A percentile compares a stretch with the other conserved stretches of the same genome.
Conservation (phyloP, 306 rosid species). For the Styphnolobium japonicum region DNA sequence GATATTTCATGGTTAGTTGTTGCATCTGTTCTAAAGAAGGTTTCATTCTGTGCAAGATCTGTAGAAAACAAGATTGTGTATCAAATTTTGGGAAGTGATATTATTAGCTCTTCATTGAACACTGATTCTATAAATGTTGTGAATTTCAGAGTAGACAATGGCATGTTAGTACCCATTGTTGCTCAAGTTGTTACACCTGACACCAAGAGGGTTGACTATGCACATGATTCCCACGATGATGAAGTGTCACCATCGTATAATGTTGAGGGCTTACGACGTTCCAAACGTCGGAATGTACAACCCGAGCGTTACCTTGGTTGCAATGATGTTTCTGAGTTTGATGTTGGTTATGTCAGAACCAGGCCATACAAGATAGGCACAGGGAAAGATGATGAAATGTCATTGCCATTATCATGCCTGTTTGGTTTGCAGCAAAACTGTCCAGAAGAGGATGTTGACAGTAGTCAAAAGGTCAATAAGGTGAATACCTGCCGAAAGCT, state of each 20-base stretch:
- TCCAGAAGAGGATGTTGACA: slow-evolving; percentile 11
- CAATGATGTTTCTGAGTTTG: slow-evolving; percentile 43
- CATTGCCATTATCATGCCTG: slow-evolving; percentile 52
- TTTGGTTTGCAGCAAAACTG: slow-evolving; percentile 30
- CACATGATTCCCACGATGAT: slow-evolving; percentile 26
- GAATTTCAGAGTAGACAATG: slow-evolving; percentile 55
- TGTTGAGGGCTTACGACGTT: slow-evolving; percentile 63
- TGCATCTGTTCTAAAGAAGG: slow-evolving; percentile 56
- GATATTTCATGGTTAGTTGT: slow-evolving; percentile 84
- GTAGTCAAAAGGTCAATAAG: slow-evolving; percentile 20
- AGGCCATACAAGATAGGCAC: slow-evolving; percentile 50
- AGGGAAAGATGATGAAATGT: slow-evolving; percentile 56
- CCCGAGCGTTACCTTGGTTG: slow-evolving; percentile 88
- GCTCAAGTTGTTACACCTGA: slow-evolving; percentile 40
- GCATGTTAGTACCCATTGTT: slow-evolving; percentile 43
- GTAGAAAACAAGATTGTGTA: slow-evolving; percentile 64
- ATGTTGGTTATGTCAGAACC: slow-evolving; percentile 57
- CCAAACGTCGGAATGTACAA: slow-evolving; percentile 76
- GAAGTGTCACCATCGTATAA: slow-evolving; percentile 33
- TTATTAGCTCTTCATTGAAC: slow-evolving; percentile 19
- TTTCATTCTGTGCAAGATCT: slow-evolving; percentile 62
- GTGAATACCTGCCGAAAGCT: slow-evolving; percentile 15
- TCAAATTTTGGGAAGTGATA: slow-evolving; percentile 51
- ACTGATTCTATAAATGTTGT: slow-evolving; percentile 41
- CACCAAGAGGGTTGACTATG: slow-evolving; percentile 14